Evolutionary conservation across 176 grass and related monocot species (phyloP).

Genomic region (Lolium rigidum): DNA sequence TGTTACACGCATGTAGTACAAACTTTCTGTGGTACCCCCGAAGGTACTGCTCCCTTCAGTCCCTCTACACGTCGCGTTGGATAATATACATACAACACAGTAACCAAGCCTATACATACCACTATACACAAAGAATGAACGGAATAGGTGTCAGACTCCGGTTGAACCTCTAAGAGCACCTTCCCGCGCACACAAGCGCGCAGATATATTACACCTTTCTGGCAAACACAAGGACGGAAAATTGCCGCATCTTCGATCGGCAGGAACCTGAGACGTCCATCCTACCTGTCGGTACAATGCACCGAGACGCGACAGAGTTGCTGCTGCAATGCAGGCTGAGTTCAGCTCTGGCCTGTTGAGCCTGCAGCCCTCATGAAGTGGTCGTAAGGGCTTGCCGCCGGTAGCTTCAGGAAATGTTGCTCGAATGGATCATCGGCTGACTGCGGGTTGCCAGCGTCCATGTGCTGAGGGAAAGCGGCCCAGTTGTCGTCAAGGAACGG

Average conservation of each 20-base stretch:
- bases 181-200: background rate
- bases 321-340: background rate
- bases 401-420: slow-evolving; percentile 68
- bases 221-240: background rate
- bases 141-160: slow-evolving; percentile 39
- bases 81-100: background rate
- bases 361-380: slow-evolving; percentile 92
- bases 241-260: background rate
- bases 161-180: slow-evolving; percentile 3
- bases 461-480: slow-evolving; percentile 40
- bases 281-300: background rate
- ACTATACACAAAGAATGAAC: slow-evolving; percentile 42
- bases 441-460: slow-evolving; percentile 34
- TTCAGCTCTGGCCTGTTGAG: slow-evolving; percentile 40
- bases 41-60: slow-evolving; percentile 38
- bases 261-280: background rate
- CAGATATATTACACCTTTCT: slow-evolving; percentile 6
- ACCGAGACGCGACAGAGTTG: background rate
- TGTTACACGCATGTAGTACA: slow-evolving; percentile 42
- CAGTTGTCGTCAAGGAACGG: slow-evolving; percentile 69
- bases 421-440: slow-evolving; percentile 24
- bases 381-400: slow-evolving; percentile 83
- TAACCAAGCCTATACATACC: slow-evolving; percentile 26
- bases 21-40: background rate
- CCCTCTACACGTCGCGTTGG: slow-evolving; percentile 34